Evolutionary conservation across 2,329 filamentous ascomycete genomes (phyloP).

Genomic region (Falciphora oryzae): DNA sequence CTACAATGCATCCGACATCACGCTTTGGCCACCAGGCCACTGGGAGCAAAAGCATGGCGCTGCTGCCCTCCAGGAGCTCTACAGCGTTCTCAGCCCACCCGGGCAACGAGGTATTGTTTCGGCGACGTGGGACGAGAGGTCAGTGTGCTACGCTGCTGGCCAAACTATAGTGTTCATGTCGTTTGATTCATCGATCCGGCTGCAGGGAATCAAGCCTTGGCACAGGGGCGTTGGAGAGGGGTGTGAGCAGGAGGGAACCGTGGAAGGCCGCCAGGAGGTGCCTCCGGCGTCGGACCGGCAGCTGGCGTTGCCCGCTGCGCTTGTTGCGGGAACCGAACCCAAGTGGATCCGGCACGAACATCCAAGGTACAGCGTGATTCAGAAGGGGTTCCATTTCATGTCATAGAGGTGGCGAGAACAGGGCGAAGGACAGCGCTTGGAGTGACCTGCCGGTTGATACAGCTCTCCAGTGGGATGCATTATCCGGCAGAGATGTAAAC

Average conservation of each 20-base stretch:
- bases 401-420: neutral
- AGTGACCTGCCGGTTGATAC: no score
- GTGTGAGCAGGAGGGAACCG: neutral
- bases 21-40: slow-evolving; percentile 29
- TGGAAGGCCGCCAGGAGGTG: no score
- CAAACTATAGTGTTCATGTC: slow-evolving; percentile 34
- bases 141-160: slow-evolving; percentile 37
- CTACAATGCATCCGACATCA: slow-evolving; percentile 20
- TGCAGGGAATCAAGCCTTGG: slow-evolving; percentile 23
- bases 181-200: slow-evolving; percentile 35
- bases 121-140: slow-evolving; percentile 39
- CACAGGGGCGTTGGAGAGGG: slow-evolving; percentile 10
- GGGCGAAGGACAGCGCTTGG: neutral
- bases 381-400: slow-evolving; percentile 17
- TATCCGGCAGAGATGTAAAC: no score
- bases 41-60: slow-evolving; percentile 10
- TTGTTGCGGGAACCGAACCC: neutral
- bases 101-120: slow-evolving; percentile 28
- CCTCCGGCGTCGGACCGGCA: no score
- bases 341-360: slow-evolving; percentile 12
- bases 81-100: slow-evolving; percentile 34
- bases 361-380: slow-evolving; percentile 15
- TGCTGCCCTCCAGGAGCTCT: slow-evolving; percentile 27
- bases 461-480: no score
- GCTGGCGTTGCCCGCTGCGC: no score